Evolutionary conservation across 805 yeast genomes (phyloP).

Genomic region (Sugiyamaella smithiae): DNA sequence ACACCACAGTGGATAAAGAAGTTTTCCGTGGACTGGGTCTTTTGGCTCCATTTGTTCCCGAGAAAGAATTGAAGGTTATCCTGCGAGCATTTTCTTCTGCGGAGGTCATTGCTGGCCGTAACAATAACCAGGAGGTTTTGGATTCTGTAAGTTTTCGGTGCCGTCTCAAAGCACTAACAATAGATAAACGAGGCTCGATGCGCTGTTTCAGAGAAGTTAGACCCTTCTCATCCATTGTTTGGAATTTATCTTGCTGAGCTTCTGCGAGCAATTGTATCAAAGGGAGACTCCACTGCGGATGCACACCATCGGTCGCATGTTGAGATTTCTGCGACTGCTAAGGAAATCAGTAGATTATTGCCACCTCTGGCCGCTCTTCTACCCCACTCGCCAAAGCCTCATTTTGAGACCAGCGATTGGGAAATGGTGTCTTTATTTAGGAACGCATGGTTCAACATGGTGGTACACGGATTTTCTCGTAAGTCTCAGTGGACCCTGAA

Average conservation of each 20-base stretch:
- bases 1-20: conserved; percentile 50
- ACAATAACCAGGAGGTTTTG: conserved; percentile 37
- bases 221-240: conserved; percentile 44
- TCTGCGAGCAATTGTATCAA: conserved; percentile 61
- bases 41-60: conserved; percentile 59
- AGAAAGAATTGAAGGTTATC: conserved; percentile 64
- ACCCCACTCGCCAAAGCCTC: conserved; percentile 53
- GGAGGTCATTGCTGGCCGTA: conserved; percentile 44
- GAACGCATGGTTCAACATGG: conserved; percentile 92
- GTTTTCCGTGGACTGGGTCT: conserved; percentile 61
- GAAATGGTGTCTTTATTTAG: conserved; percentile 61
- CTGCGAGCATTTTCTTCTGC: conserved; percentile 55
- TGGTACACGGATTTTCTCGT: conserved; percentile 72
- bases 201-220: conserved; percentile 20
- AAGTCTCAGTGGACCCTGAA: conserved; percentile 52
- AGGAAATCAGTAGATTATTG: conserved; percentile 60
- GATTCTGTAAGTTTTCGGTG: conserved; percentile 19
- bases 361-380: conserved; percentile 73
- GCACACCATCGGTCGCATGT: conserved; percentile 73
- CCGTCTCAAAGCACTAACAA: conserved; percentile 18
- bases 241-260: conserved; percentile 61
- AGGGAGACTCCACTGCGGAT: conserved; percentile 73
- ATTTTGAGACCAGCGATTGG: conserved; percentile 46
- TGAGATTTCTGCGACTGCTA: conserved; percentile 47
- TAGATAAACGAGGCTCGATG: conserved; percentile 23